Evolutionary conservation across 306 rosid genomes (phyloP), one percentile per base, ranked within the genome.

Genomic region (Quercus variabilis): DNA sequence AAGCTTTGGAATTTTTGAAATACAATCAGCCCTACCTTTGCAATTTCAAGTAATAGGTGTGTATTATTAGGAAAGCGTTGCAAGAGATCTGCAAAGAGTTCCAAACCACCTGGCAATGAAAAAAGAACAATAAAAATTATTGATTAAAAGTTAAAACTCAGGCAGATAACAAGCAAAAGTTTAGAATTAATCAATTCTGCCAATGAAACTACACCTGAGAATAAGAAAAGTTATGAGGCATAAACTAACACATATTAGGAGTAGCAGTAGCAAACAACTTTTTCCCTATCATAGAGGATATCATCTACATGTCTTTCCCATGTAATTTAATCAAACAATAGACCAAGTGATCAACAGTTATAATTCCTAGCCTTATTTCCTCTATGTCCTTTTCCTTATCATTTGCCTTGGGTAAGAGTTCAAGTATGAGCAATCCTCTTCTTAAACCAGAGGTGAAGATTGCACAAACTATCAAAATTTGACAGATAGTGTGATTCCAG

Each of bases 31-130:
- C 91, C 76, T 83, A 91, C 99, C 99, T 96, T 96, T 15, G 98
- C 98, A 84, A 88, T 88, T 87, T 96, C 99, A 81, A 96, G 99
- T 75, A 96, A 79, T 74, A 96, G 82, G 86, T 96, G 97, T 82
- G 67, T 68, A 80, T 96, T 96, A 84, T 90, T 91, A 51, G 99
- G 99, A 85, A 93, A 96, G 78, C 99, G 98, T 82, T 91, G 98
- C 77, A 90, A 88, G 74, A 96, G 96, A 83, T 96, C 99, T 28
- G 85, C 76, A 83, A 89, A 90, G 75, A 87, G 87, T 82, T 96
- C 99, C 91, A 93, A 87, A 82, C 96, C 98, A 87, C 98, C 99
- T 96, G 90, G 88, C 88, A 79, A 75, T 28, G 79, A 73, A 80
- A 64, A 69, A 73, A 59, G 57, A 28, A 38, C 19, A 20, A 75